These are phyloP conservation scores for Medicago lupulina DNA, from an alignment of 306 rosid species.

Conservation along the genomic window DNA sequence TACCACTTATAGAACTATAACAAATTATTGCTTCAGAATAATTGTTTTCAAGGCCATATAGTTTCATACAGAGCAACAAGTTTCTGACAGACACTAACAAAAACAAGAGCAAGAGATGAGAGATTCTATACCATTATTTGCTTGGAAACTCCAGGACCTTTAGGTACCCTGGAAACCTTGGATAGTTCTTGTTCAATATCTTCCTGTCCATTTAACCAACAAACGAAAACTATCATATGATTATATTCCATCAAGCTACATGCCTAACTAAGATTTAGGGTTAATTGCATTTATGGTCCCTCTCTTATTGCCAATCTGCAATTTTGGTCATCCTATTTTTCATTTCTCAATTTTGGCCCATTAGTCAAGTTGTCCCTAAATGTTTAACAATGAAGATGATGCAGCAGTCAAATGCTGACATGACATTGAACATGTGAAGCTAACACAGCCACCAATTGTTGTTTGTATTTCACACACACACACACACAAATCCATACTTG, in stretches of 20 bases:
- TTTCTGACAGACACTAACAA: conserved; percentile 20
- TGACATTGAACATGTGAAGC: too few relatives aligned
- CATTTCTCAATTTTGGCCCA: background rate
- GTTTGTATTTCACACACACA: too few relatives aligned
- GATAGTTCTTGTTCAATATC: conserved; percentile 86
- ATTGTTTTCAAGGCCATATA: conserved; percentile 22
- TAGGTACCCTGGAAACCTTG: conserved; percentile 69
- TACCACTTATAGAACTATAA: background rate
- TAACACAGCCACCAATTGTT: too few relatives aligned
- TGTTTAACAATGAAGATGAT: too few relatives aligned
- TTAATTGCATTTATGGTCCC: background rate
- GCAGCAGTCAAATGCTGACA: too few relatives aligned
- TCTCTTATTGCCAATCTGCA: background rate
- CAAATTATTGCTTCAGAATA: conserved; percentile 17
- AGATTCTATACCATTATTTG: conserved; percentile 68
- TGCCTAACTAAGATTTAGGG: conserved; percentile 6
- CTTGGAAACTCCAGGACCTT: conserved; percentile 74
- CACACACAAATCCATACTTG: background rate
- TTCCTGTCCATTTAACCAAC: conserved; percentile 63
- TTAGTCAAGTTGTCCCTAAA: background rate
- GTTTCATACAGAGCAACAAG: conserved; percentile 23
- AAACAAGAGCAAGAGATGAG: conserved; percentile 23
- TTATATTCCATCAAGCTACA: conserved; percentile 18
- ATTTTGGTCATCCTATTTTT: background rate
- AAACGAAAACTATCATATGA: conserved; percentile 26